Conservation (phyloP, 1,139 yeast genomes). For the Geotrichum klebahnii region DNA sequence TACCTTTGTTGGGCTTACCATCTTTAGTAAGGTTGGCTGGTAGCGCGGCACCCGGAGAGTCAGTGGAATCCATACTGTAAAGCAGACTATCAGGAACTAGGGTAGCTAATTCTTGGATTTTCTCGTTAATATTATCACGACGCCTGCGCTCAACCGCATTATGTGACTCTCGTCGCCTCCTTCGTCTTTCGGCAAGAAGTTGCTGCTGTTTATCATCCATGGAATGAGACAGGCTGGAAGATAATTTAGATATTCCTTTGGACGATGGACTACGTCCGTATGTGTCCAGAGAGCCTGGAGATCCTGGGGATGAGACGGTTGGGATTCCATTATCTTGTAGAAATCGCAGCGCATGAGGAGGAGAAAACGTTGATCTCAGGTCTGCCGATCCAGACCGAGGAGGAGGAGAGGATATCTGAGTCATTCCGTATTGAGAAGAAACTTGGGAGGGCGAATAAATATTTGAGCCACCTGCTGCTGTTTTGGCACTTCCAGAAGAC, state of each 20-base stretch:
- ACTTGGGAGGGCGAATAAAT: constrained; percentile 7
- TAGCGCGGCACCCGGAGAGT: constrained; percentile 9
- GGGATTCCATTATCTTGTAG: constrained; percentile 20
- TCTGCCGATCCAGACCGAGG: constrained; percentile 1
- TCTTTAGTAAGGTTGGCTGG: constrained; percentile 58
- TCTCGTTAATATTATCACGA: constrained; percentile 84
- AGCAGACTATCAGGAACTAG: constrained; percentile 68
- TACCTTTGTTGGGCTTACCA: constrained; percentile 92
- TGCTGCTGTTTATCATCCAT: constrained; percentile 17
- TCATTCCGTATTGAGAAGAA: constrained; percentile 19
- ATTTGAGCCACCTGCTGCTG: constrained; percentile 10
- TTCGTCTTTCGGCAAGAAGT: constrained; percentile 32
- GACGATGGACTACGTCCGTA: constrained; percentile 19
- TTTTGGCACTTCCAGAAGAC: constrained; percentile 1
- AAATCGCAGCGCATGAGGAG: constrained; percentile 22
- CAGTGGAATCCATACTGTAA: constrained; percentile 14
- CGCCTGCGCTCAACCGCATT: constrained; percentile 59
- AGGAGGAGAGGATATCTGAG: constrained; percentile 18
- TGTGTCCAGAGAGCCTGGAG: constrained; percentile 23
- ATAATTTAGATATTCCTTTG: constrained; percentile 10
- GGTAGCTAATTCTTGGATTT: constrained; percentile 72
- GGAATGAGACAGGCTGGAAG: constrained; percentile 5
- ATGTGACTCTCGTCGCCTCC: constrained; percentile 48
- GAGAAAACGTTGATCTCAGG: constrained; percentile 20
- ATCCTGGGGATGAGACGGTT: constrained; percentile 27